Base-by-base conservation (phyloP, 2,329 filamentous ascomycete species). In the Tothia fuscella region DNA sequence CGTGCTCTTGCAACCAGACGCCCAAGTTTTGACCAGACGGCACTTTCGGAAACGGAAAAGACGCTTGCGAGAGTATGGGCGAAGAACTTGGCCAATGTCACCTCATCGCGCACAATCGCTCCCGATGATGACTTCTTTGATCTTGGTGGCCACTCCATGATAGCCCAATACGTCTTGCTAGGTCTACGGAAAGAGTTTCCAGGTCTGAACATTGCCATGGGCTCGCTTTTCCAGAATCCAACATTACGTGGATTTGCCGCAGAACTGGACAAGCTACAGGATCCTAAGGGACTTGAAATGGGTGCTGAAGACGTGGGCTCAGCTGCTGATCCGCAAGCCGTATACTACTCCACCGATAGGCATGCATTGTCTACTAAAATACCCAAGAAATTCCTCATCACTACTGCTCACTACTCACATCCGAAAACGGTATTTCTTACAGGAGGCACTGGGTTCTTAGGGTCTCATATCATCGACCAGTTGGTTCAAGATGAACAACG, bases 381-480 rank as follows among this genome's bases (percentile, higher is more conserved):
- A 10, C 71, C 76, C 1, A 25, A 45, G 7, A 51, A 48, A 3
- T 56, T 60, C 16, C 36, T 53, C 2, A 46, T 50, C 12, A 50
- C 53, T 12, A 42, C 45, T 10, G 49, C 62, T n/a, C 49, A 54
- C 5, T 22, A 48, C 52, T 16, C 53, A 59, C 44, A 45, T 56
- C 51, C 47, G 64, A 48, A 61, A 67, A 86, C 80, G 0, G 70
- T 91, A 9, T 82, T 95, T 59, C 64, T 95, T 4, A 95, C 88
- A 3, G 87, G 89, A 32, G 86, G 84, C 3, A 95, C 88, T 4
- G 88, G 88, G 2, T 95, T 95, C 67, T 62, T 95, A 16, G 88
- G 88, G 21, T 74, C 83, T 0, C 93, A 87, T 54, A 67, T 95
- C 9, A 65, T 93, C 24, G 73, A 73, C 42, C 84, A 93, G 42